phyloP scores from a whole-genome alignment of 345 rosid genomes.

The Eucalyptus tenuipes region DNA sequence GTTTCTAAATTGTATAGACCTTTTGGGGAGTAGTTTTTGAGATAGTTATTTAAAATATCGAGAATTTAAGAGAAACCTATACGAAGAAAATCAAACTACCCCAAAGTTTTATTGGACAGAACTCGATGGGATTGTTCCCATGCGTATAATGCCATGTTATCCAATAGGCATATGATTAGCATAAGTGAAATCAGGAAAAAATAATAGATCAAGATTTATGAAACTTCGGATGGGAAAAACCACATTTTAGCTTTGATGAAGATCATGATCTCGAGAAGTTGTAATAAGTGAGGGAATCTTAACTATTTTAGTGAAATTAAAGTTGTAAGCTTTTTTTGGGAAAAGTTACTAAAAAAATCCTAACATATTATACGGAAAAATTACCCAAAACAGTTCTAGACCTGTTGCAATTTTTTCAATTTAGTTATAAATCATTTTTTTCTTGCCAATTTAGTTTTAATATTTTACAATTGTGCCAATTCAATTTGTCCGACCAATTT shows the following conservation, averaged over 20 bases:
- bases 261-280: not conserved
- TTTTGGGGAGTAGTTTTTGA: not conserved
- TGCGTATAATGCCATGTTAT: not conserved
- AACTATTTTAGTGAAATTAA: not conserved
- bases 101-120: not conserved
- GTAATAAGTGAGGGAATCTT: not conserved
- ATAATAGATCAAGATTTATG: not conserved
- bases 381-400: fast-evolving
- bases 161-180: not conserved
- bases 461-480: too few species aligned
- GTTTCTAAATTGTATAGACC: not conserved
- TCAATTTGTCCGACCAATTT: fast-evolving
- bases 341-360: not conserved
- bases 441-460: fast-evolving
- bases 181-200: not conserved
- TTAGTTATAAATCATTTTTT: too few species aligned
- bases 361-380: fast-evolving
- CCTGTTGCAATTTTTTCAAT: too few species aligned
- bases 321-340: not conserved
- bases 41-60: not conserved
- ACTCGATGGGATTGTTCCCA: not conserved
- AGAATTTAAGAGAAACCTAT: not conserved
- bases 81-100: not conserved
- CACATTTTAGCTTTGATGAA: not conserved
- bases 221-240: not conserved